phyloP scores from a whole-genome alignment of 306 rosid genomes.

The Aeschynomene evenia region DNA sequence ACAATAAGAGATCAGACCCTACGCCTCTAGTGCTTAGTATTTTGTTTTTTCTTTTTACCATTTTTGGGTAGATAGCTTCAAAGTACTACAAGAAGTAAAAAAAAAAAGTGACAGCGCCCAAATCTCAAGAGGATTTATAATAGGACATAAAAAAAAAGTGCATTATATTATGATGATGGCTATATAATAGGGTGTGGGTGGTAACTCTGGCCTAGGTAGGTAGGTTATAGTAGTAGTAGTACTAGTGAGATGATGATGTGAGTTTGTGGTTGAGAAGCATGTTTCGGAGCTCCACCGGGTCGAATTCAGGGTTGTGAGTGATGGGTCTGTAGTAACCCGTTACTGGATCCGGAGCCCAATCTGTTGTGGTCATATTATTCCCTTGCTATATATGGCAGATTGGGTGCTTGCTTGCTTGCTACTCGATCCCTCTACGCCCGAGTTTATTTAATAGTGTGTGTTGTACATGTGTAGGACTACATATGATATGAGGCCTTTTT shows the following conservation, averaged over 20 bases:
- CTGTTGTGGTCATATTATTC: no score
- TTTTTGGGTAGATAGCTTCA: neutral
- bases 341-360: conserved; percentile 56
- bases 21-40: neutral
- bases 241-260: neutral
- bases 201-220: no score
- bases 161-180: neutral
- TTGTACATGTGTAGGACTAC: no score
- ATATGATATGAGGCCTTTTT: no score
- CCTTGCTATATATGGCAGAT: no score
- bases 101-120: neutral
- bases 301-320: conserved; percentile 32
- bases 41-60: neutral
- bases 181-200: no score
- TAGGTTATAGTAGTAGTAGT: neutral
- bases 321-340: conserved; percentile 55
- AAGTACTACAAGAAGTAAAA: neutral
- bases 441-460: no score
- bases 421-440: no score
- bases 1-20: neutral
- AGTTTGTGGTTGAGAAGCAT: conserved; percentile 42
- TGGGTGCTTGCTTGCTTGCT: no score
- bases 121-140: neutral
- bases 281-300: conserved; percentile 52
- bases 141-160: neutral